Conservation (phyloP, 129 eudicot species). For the Logfia minima region DNA sequence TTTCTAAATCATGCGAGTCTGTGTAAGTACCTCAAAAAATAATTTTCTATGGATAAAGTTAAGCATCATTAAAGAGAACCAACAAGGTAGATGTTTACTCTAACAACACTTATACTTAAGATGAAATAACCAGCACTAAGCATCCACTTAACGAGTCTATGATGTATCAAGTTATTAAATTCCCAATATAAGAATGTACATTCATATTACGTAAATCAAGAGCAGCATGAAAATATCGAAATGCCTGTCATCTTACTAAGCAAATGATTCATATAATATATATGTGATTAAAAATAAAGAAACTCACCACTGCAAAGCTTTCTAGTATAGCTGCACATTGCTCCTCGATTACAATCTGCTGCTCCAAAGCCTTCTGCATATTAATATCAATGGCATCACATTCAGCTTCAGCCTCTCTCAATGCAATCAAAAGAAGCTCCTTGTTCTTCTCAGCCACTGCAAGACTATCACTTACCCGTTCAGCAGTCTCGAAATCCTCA, state of each 20-base stretch:
- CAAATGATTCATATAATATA: not conserved
- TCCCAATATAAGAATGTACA: not conserved
- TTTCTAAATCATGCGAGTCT: not conserved
- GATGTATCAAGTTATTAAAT: conserved; percentile 3
- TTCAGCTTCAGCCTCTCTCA: conserved; percentile 61
- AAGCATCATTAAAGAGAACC: not conserved
- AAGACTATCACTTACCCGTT: conserved; percentile 61
- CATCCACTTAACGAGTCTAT: conserved; percentile 18
- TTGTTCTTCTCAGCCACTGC: conserved; percentile 65
- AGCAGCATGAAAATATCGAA: not conserved
- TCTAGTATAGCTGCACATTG: conserved; percentile 63
- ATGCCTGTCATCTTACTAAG: not conserved
- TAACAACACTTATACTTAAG: not conserved
- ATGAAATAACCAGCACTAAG: not conserved
- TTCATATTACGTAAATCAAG: not conserved
- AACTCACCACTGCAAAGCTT: conserved; percentile 51
- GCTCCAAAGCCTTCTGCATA: conserved; percentile 60
- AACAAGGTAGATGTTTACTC: not conserved
- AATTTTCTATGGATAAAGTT: not conserved
- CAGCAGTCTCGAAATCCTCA: conserved; percentile 84
- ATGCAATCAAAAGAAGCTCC: conserved; percentile 44
- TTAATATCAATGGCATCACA: conserved; percentile 65
- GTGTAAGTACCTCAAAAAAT: too few relatives aligned
- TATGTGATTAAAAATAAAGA: conserved; percentile 11
- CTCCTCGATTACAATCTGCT: conserved; percentile 61